Evolutionary conservation across 768 basidiomycete genomes (phyloP).

Genomic region (Pluteus cervinus): DNA sequence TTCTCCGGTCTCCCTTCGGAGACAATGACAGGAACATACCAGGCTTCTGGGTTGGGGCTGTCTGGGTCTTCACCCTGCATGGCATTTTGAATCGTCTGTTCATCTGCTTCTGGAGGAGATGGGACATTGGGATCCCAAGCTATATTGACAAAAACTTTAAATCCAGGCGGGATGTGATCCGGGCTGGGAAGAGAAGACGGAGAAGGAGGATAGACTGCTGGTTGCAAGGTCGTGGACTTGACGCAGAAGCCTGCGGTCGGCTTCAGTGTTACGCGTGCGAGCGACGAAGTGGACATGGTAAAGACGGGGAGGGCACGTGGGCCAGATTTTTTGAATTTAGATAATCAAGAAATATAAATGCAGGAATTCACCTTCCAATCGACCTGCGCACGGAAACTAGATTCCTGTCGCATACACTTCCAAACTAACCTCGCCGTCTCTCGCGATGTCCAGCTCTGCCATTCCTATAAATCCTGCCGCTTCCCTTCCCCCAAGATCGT

Average conservation of each 20-base stretch:
- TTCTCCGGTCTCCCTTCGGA: conserved; percentile 55
- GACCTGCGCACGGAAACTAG: neutral
- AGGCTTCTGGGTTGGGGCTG: conserved; percentile 33
- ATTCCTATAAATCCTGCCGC: conserved; percentile 26
- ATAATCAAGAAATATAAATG: neutral
- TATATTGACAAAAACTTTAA: conserved; percentile 72
- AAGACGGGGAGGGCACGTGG: conserved; percentile 1
- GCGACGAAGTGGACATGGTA: conserved; percentile 13
- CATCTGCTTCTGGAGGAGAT: conserved; percentile 55
- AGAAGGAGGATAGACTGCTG: conserved; percentile 27
- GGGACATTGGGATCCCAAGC: conserved; percentile 67
- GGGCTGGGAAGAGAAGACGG: conserved; percentile 7
- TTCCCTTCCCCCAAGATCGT: conserved; percentile 15
- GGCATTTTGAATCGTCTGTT: conserved; percentile 53
- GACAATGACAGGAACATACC: conserved; percentile 67
- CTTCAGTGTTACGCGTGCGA: conserved; percentile 31
- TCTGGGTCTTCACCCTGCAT: conserved; percentile 44
- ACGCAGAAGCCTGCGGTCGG: conserved; percentile 70
- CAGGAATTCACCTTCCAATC: neutral
- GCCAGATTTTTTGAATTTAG: neutral
- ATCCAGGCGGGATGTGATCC: conserved; percentile 35
- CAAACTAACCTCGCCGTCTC: conserved; percentile 2
- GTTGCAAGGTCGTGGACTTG: conserved; percentile 46
- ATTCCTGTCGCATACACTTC: neutral
- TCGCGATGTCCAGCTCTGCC: conserved; percentile 16